Conservation (phyloP, 2,329 filamentous ascomycete species). For the Fusarium secorum region DNA sequence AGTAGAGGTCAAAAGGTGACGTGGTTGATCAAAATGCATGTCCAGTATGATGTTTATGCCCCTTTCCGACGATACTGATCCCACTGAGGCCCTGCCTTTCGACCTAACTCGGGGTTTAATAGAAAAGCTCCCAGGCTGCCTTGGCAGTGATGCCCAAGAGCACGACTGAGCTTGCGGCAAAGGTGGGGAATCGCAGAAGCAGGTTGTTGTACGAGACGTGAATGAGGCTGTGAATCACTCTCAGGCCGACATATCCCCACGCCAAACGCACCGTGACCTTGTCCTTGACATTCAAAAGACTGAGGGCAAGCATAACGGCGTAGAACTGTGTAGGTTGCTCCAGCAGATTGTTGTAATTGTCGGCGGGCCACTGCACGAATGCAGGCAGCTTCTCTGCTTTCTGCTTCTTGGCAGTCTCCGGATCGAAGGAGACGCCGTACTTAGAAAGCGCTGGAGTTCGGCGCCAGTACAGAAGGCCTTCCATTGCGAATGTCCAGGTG, state of each 20-base stretch:
- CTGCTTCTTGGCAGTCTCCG: not conserved
- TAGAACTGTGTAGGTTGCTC: not conserved
- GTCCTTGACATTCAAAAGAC: not conserved
- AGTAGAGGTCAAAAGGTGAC: not conserved
- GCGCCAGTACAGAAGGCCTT: not conserved
- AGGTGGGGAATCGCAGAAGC: not conserved
- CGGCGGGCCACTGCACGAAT: not conserved
- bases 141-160: not conserved
- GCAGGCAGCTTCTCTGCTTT: not conserved
- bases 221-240: not conserved
- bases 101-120: accelerated
- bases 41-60: not conserved
- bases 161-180: not conserved
- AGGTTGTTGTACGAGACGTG: not conserved
- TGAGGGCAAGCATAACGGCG: not conserved
- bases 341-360: not conserved
- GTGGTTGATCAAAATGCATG: not conserved
- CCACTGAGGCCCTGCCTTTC: not conserved
- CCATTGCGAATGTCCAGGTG: not conserved
- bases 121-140: not conserved
- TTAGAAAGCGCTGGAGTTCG: not conserved
- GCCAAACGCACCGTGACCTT: not conserved
- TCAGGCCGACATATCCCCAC: not conserved
- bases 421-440: not conserved
- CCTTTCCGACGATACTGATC: not conserved